These are phyloP conservation scores for Carex sylvatica DNA, from an alignment of 202 grass and related monocot genomes.

Conservation along the genomic window DNA sequence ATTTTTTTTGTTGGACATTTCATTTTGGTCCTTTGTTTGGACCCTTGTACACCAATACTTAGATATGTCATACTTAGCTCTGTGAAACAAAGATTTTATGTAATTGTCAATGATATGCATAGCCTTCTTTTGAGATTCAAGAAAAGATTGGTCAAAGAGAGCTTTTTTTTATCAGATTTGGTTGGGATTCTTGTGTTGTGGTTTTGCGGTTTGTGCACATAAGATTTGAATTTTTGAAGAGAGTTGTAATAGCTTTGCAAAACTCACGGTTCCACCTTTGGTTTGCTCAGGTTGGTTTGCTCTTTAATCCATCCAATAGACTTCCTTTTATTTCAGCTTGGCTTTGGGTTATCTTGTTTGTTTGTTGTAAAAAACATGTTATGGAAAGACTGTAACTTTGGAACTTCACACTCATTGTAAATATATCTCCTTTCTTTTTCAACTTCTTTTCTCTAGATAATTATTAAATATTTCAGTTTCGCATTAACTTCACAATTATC, in stretches of 20 bases:
- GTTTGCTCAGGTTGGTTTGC: slow-evolving; percentile 3
- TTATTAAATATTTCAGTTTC: not conserved
- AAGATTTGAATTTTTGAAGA: not conserved
- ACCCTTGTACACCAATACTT: not conserved
- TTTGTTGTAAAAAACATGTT: not conserved
- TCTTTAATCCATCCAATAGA: not conserved
- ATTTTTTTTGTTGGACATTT: slow-evolving; percentile 1
- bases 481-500: not conserved
- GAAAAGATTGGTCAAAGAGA: not conserved
- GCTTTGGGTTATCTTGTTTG: not conserved
- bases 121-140: not conserved
- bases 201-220: not conserved
- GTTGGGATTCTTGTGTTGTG: slow-evolving; percentile 18
- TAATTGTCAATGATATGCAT: slow-evolving; percentile 1
- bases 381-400: not conserved
- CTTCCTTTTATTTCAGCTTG: not conserved
- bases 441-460: not conserved
- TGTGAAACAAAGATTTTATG: not conserved
- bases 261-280: not conserved
- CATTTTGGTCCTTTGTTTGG: not conserved
- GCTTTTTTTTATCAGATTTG: slow-evolving; percentile 4
- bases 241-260: slow-evolving; percentile 5
- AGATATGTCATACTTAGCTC: not conserved
- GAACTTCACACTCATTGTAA: not conserved
- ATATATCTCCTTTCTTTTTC: not conserved